Evolutionary conservation across 129 eudicot genomes (phyloP), one percentile per base, ranked within the genome.

Genomic region (Pulicaria dysenterica): DNA sequence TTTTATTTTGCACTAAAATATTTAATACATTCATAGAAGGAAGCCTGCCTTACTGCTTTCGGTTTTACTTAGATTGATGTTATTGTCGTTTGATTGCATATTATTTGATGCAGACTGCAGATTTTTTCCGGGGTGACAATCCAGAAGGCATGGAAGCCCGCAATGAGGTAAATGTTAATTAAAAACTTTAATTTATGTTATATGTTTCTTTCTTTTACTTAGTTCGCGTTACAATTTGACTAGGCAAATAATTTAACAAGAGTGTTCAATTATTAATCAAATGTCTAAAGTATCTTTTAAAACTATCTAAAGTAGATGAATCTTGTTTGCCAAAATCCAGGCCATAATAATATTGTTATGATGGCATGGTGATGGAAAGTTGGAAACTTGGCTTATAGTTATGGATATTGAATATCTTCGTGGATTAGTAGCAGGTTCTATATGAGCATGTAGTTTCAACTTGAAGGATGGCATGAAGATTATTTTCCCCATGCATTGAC

Each of bases 81-180:
- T 56, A 39, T 5, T 38, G 12, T 44, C n/a, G 41, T 13, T 83
- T 77, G 11, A 16, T 57, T 16, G 37, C 31, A 40, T 24, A 34
- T 39, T 34, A 58, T 70, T 69, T 77, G 50, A 42, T 79, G 88
- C 91, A 95, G 97, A 19, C 82, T 77, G 99, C 99, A 77, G 99
- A 95, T 73, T 95, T 95, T 76, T 95, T 95, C 77, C 90, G 99
- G 63, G 97, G 87, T 69, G 99, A 95, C 85, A 95, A 95, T 86
- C 84, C 97, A 63, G 99, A 95, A 87, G 99, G 99, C 77, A 57
- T 88, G 78, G 99, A 90, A 85, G 99, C 99, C 59, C 93, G 98
- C 8, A 90, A 95, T 69, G 97, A 95, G 99, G 99, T 95, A 86
- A 87, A 41, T 83, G 10, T 71, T 44, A 5, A 47, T 56, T 4